These are phyloP conservation scores for Pseudogymnoascus sp. DNA, from an alignment of 2,329 filamentous ascomycete species.

Conservation along the genomic window DNA sequence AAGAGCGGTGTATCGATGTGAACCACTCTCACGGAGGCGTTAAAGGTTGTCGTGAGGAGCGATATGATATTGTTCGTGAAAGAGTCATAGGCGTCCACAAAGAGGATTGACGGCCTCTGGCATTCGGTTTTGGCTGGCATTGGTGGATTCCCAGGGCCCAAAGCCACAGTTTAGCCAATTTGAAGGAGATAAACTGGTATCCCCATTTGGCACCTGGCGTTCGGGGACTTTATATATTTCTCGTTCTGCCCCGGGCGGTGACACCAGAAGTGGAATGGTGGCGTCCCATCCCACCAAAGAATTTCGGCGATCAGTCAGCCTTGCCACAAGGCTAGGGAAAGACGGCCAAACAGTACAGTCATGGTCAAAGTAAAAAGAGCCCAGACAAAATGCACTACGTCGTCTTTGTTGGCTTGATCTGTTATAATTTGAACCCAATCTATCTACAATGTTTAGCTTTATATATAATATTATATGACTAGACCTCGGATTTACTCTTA, in stretches of 20 bases:
- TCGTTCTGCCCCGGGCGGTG: constrained; percentile 7
- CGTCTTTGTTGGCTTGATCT: neutral
- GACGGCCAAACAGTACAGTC: neutral
- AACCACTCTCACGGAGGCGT: constrained; percentile 60
- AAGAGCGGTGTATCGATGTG: constrained; percentile 58
- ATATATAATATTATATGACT: neutral
- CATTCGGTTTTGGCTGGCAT: neutral
- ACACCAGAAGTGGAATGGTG: constrained; percentile 3
- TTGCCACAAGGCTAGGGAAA: neutral
- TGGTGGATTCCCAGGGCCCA: neutral
- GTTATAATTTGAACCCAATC: neutral
- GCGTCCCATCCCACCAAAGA: constrained; percentile 5
- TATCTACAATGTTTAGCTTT: neutral
- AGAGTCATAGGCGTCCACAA: constrained; percentile 93
- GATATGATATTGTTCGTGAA: constrained; percentile 93
- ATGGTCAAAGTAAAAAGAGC: neutral
- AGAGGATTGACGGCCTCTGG: constrained; percentile 52
- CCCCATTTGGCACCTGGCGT: neutral
- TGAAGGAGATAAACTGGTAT: neutral
- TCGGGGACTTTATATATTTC: constrained; percentile 2
- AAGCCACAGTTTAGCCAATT: constrained; percentile 1
- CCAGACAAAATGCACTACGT: neutral
- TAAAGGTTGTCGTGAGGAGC: constrained; percentile 62
- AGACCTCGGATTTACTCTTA: neutral
- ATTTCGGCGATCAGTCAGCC: constrained; percentile 1